A percentile compares a stretch with the other conserved stretches of the same genome.
These are phyloP conservation scores for Tremellales sp. DNA, from an alignment of 1,284 basidiomycete species.

Conservation along the genomic window DNA sequence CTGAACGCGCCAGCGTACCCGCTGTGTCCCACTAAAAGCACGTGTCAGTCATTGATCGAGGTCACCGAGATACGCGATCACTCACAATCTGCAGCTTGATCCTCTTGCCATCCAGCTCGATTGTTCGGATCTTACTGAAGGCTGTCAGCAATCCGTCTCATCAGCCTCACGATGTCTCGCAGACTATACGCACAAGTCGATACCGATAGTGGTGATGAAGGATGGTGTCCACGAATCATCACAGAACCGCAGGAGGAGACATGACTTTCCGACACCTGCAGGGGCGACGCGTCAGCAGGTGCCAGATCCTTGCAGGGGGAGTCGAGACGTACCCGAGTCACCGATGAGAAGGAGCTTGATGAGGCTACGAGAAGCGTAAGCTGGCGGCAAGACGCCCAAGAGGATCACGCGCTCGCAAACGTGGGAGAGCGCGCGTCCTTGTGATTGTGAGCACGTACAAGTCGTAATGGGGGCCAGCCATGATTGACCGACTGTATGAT, in stretches of 20 bases:
- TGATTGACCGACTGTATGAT: too few relatives aligned
- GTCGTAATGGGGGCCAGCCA: slow-evolving; percentile 49
- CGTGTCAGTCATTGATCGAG: neutral
- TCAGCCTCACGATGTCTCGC: neutral
- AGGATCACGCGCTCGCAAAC: neutral
- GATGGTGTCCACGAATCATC: slow-evolving; percentile 99
- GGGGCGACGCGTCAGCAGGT: too few relatives aligned
- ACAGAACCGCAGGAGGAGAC: slow-evolving; percentile 95
- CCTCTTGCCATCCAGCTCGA: slow-evolving; percentile 99
- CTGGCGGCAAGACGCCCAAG: neutral
- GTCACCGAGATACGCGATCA: slow-evolving; percentile 22
- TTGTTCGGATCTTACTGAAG: slow-evolving; percentile 73
- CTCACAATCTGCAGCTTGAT: slow-evolving; percentile 99
- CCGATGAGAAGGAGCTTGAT: slow-evolving; percentile 97
- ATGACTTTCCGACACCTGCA: slow-evolving; percentile 98
- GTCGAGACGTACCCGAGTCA: slow-evolving; percentile 71
- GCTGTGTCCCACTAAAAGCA: slow-evolving; percentile 92
- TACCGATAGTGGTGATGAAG: slow-evolving; percentile 96
- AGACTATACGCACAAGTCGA: slow-evolving; percentile 43
- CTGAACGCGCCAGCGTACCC: slow-evolving; percentile 45
- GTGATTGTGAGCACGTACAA: slow-evolving; percentile 32
- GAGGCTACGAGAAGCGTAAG: slow-evolving; percentile 52
- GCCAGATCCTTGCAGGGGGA: too few relatives aligned
- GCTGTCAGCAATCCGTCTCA: slow-evolving; percentile 3
- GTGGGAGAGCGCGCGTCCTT: neutral